These are phyloP conservation scores for Mucor irregularis DNA, from an alignment of 371 early-diverging fungal species.

Conservation along the genomic window DNA sequence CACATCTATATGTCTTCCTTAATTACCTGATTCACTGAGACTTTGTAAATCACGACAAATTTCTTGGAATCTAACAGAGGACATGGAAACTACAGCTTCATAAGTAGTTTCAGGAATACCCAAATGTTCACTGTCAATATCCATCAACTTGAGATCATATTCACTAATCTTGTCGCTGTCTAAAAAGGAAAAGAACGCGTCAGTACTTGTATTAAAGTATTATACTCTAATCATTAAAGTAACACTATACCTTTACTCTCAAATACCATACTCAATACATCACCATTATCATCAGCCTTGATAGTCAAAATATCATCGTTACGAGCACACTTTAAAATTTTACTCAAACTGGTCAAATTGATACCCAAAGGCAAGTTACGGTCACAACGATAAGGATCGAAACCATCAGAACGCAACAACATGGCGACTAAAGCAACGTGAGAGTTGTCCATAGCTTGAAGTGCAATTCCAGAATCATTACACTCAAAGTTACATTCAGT, in stretches of 20 bases:
- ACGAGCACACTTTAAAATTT: conserved; percentile 93
- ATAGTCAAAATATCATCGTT: conserved; percentile 92
- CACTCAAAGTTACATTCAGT: conserved; percentile 98
- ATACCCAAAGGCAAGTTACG: conserved; percentile 92
- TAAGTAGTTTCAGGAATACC: conserved; percentile 95
- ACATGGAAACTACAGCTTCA: conserved; percentile 88
- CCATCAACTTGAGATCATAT: conserved; percentile 96
- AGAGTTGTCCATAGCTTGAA: conserved; percentile 99
- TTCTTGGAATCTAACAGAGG: conserved; percentile 89
- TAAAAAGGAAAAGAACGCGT: conserved; percentile 26
- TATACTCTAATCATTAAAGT: neutral
- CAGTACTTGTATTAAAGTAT: neutral
- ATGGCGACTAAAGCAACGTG: conserved; percentile 96
- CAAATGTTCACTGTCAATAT: conserved; percentile 94
- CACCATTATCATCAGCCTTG: conserved; percentile 87
- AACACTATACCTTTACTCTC: conserved; percentile 66
- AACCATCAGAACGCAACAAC: conserved; percentile 85
- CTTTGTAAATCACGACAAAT: conserved; percentile 88
- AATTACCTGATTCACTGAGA: conserved; percentile 87
- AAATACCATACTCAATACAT: conserved; percentile 82
- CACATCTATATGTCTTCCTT: no score
- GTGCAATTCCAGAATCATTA: conserved; percentile 90
- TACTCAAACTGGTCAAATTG: conserved; percentile 82
- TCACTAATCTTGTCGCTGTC: conserved; percentile 88
- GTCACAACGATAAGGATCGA: conserved; percentile 96